Conservation (phyloP, 352 stramenopile genomes). For the Pythium aphanidermatum region DNA sequence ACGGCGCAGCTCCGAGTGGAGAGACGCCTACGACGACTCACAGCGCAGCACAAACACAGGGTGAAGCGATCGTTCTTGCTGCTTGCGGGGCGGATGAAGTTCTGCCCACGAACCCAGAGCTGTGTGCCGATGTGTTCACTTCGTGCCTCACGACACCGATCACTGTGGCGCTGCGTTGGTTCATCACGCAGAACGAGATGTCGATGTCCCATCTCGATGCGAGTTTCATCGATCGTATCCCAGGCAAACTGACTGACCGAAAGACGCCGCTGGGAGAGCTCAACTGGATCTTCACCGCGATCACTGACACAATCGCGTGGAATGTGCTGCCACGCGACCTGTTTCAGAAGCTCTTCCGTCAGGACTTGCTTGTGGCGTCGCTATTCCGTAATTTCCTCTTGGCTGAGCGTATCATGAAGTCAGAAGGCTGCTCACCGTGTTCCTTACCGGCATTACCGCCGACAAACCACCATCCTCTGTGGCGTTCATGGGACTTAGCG, state of each 20-base stretch:
- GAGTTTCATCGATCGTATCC: constrained; percentile 85
- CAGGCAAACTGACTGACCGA: constrained; percentile 91
- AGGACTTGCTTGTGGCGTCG: constrained; percentile 97
- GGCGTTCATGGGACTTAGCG: constrained; percentile 97
- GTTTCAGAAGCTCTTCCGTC: constrained; percentile 99
- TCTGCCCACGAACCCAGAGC: constrained; percentile 94
- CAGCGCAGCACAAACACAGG: too few species aligned
- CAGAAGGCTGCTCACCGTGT: constrained; percentile 71
- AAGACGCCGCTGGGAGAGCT: constrained; percentile 95
- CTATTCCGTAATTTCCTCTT: constrained; percentile 99
- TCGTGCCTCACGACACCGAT: constrained; percentile 99
- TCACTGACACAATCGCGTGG: constrained; percentile 99
- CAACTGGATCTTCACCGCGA: constrained; percentile 99
- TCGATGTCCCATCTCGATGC: constrained; percentile 83
- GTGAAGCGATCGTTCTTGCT: constrained; percentile 96
- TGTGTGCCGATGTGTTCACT: constrained; percentile 99
- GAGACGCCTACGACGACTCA: too few species aligned
- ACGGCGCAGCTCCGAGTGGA: too few species aligned
- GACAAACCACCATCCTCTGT: constrained; percentile 96
- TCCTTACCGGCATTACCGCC: constrained; percentile 93
- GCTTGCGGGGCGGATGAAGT: constrained; percentile 92
- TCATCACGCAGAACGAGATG: constrained; percentile 91
- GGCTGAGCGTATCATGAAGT: constrained; percentile 96
- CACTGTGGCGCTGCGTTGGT: constrained; percentile 97
- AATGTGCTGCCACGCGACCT: constrained; percentile 95